phyloP scores from a whole-genome alignment of 164 flowering plant species.

The Piper betle region DNA sequence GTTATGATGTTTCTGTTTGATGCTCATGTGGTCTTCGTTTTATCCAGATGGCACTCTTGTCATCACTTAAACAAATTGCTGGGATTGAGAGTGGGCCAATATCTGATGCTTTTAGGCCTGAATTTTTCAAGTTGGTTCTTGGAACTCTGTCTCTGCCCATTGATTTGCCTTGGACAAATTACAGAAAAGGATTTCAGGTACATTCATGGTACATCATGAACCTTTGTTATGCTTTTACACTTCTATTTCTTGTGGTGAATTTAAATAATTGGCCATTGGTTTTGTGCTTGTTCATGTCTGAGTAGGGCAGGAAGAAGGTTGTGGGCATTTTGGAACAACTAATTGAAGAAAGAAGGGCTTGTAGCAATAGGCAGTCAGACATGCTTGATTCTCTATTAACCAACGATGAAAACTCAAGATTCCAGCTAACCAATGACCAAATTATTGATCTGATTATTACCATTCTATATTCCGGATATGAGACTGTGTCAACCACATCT shows the following conservation, averaged over 20 bases:
- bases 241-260: no score
- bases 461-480: conserved; percentile 55
- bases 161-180: conserved; percentile 83
- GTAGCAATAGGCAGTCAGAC: conserved; percentile 21
- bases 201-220: no score
- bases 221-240: no score
- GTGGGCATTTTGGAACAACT: no score
- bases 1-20: background rate
- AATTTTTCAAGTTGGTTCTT: conserved; percentile 67
- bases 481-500: conserved; percentile 68
- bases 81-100: conserved; percentile 39
- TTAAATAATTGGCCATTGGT: no score
- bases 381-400: conserved; percentile 40
- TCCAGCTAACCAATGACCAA: conserved; percentile 40
- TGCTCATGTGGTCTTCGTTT: background rate
- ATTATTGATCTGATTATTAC: conserved; percentile 57
- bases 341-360: conserved; percentile 42
- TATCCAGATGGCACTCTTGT: conserved; percentile 77
- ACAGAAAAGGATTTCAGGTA: conserved; percentile 59
- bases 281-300: no score
- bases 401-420: conserved; percentile 22
- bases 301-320: no score
- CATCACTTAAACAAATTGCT: conserved; percentile 60
- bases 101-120: conserved; percentile 42
- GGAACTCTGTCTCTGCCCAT: conserved; percentile 88